Conservation (phyloP, 2,329 filamentous ascomycete species). For the Trichophyton verrucosum region DNA sequence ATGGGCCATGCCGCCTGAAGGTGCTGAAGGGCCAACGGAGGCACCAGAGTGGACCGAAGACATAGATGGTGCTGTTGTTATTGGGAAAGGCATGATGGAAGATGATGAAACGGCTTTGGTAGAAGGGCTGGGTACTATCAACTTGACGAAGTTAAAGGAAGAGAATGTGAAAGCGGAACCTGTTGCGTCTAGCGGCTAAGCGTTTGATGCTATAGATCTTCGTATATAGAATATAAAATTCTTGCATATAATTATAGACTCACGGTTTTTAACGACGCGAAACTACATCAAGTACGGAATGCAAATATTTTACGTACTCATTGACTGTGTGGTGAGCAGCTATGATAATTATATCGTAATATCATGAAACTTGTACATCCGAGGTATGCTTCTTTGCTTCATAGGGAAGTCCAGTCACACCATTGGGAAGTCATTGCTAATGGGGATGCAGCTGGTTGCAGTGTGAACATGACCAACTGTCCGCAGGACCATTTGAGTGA, state of each 20-base stretch:
- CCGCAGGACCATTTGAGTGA: not conserved
- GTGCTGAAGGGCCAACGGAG: conserved; percentile 57
- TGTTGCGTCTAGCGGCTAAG: not conserved
- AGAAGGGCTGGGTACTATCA: conserved; percentile 13
- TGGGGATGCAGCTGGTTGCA: not conserved
- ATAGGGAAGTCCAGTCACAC: not conserved
- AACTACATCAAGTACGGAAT: not conserved
- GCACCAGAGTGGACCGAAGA: conserved; percentile 39
- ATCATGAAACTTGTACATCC: not conserved
- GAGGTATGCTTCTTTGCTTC: not conserved
- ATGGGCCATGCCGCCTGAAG: conserved; percentile 75
- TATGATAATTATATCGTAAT: not conserved
- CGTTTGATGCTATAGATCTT: not conserved
- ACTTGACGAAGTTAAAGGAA: conserved; percentile 7
- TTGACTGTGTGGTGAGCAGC: not conserved
- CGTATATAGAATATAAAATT: not conserved
- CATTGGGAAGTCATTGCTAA: not conserved
- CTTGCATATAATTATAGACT: not conserved
- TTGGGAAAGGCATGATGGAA: conserved; percentile 21
- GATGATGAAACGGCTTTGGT: conserved; percentile 15
- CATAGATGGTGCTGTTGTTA: conserved; percentile 28
- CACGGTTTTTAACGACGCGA: not conserved
- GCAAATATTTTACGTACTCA: not conserved
- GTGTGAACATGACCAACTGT: not conserved
- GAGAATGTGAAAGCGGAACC: not conserved